Evolutionary conservation across 202 grass and related monocot species (phyloP).

Genomic region (Hordeum pubiflorum): DNA sequence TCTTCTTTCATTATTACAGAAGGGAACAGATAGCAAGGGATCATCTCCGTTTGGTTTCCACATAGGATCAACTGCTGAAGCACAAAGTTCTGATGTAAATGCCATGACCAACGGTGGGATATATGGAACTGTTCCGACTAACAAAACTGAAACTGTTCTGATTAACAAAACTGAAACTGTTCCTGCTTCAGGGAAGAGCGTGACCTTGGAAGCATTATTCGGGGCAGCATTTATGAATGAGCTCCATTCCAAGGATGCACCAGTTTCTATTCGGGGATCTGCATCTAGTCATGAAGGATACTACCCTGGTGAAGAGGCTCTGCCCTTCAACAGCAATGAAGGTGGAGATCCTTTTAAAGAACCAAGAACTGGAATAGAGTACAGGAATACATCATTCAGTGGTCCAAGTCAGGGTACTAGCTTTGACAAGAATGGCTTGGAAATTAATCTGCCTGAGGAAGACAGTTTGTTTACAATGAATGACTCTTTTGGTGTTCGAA

Average conservation of each 20-base stretch:
- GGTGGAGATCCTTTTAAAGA: constrained; percentile 21
- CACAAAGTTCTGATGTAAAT: constrained; percentile 29
- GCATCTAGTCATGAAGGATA: constrained; percentile 34
- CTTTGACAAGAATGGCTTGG: constrained; percentile 47
- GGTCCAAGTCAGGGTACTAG: constrained; percentile 27
- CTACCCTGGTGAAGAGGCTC: constrained; percentile 24
- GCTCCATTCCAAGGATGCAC: constrained; percentile 87
- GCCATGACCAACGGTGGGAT: constrained; percentile 11
- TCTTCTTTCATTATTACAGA: constrained; percentile 67
- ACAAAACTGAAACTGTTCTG: constrained; percentile 26
- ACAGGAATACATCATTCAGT: constrained; percentile 17
- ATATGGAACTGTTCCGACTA: constrained; percentile 29
- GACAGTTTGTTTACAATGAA: constrained; percentile 61
- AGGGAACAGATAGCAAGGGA: constrained; percentile 40
- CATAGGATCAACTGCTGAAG: constrained; percentile 31
- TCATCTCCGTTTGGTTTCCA: constrained; percentile 31
- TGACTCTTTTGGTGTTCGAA: constrained; percentile 37
- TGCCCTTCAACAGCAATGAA: constrained; percentile 26
- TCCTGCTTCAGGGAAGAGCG: constrained; percentile 42
- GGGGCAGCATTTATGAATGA: constrained; percentile 83
- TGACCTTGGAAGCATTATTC: constrained; percentile 81
- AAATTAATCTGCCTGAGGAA: constrained; percentile 81
- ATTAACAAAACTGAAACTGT: constrained; percentile 21
- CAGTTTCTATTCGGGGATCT: constrained; percentile 64
- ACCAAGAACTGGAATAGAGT: constrained; percentile 21